Evolutionary conservation across 495 filamentous ascomycete species (phyloP), one percentile per base, ranked within the genome.

Genomic region (Hypoxylon crocopeplum): DNA sequence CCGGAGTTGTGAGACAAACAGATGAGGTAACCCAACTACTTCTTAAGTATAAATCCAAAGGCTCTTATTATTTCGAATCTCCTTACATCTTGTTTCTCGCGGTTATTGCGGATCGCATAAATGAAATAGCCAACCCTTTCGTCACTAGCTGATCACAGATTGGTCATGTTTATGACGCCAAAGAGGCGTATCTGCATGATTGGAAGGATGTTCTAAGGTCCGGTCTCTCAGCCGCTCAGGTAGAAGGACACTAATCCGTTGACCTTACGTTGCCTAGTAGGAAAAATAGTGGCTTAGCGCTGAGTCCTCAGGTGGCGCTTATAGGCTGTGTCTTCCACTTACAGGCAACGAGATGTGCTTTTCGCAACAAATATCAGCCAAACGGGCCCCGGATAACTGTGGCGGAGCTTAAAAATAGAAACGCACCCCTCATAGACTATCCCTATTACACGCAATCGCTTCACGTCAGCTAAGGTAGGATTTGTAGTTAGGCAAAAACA

Each of bases 331-430:
- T 44, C 27, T 21, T 34, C 4, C 20, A 32, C 42, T 47, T 44
- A 40, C 21, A 17, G 25, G 27, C 0, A 19, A 34, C 37, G 48
- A 42, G 36, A 24, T 48, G 36, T 11, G 32, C 30, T 21, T 19
- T 29, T 40, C 24, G 5, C 25, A 15, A 16, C 17, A 13, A 29
- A 39, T 8, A 33, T 7, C 12, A 22, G 21, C 10, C 3, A 45
- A 45, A 15, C n/a, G 22, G 30, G 11, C 44, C 32, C 53, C 46
- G 38, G 15, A 16, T 16, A 59, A 29, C 20, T 64, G 61, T 58
- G 61, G 61, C 61, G 59, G 55, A 64, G 61, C 61, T 53, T 64
- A 54, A 64, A n/a, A 64, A 64, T 49, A 59, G 49, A 48, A 57
- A 17, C 15, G n/a, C n/a, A n/a, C n/a, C n/a, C n/a, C n/a, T 27